Base-by-base conservation (phyloP, 2,329 filamentous ascomycete genomes). In the Fusarium vanettenii region DNA sequence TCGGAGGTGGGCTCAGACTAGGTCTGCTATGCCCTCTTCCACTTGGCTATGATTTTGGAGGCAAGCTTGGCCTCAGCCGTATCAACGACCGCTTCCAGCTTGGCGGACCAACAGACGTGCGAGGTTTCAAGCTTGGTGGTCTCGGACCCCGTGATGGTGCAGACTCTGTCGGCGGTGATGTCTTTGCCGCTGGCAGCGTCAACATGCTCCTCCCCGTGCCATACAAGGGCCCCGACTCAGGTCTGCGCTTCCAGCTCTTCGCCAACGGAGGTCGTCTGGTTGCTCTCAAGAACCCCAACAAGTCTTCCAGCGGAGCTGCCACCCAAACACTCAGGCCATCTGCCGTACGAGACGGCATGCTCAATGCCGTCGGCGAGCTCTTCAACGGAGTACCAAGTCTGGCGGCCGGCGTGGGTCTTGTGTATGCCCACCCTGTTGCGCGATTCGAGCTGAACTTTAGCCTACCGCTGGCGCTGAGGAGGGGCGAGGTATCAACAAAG, bases 361-460 rank as follows among this genome's bases (percentile, higher is more conserved):
- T 83, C 16, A 83, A 84, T 35, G 95, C 95, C 0, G 80, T 97
- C 14, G 87, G 86, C 6, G 92, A 96, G 71, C 84, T 98, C 18
- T 86, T 88, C 22, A 93, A 92, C 63, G 95, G 94, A 5, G 83
- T 95, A 31, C 97, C 97, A 0, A 98, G 94, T 81, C 87, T 95
- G 37, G 93, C 96, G 2, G 96, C 95, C 2, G 97, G 97, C 29
- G 85, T 98, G 14, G 97, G 97, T 1, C 86, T 99, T 25, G 95
- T 99, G 1, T 99, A 99, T 81, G 97, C 95, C 5, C 96, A 98
- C 80, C 95, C 95, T 0, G 93, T 96, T 22, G 97, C 97, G 13
- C 87, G 97, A 66, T 98, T 99, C 74, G 97, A 99, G 86, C 87
- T 99, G 76, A 99, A 99, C 84, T 98, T 99, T 82, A 95, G 94